A percentile compares a stretch with the other conserved stretches of the same genome.
phyloP scores from a whole-genome alignment of 129 eudicot genomes.

The Apium graveolens region DNA sequence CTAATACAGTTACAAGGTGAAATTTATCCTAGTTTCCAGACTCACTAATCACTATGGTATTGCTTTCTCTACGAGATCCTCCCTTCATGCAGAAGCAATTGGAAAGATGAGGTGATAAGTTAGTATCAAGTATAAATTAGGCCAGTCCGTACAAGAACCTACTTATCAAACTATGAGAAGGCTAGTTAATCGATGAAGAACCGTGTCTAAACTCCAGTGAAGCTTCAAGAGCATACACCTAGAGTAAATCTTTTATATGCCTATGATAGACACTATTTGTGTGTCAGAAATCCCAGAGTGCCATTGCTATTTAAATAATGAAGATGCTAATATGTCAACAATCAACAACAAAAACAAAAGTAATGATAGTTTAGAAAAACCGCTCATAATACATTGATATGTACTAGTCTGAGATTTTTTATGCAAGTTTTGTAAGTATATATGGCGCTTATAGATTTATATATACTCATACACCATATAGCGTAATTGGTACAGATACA shows the following conservation, averaged over 20 bases:
- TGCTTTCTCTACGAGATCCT: background rate
- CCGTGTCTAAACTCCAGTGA: background rate
- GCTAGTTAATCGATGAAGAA: background rate
- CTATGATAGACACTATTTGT: background rate
- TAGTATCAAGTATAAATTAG: background rate
- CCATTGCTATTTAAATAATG: background rate
- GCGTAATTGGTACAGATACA: background rate
- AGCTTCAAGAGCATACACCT: background rate
- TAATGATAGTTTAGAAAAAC: background rate
- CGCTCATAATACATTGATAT: background rate
- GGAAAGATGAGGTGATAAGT: background rate
- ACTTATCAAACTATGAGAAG: background rate
- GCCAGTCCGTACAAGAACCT: background rate
- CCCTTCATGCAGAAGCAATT: background rate
- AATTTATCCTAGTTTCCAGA: background rate
- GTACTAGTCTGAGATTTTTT: background rate
- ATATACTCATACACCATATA: too few relatives aligned
- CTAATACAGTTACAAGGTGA: background rate
- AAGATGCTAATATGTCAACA: background rate
- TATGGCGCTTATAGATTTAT: too few relatives aligned
- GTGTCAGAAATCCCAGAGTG: background rate
- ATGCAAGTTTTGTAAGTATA: constrained; percentile 1
- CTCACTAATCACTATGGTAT: background rate
- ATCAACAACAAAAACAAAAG: background rate
- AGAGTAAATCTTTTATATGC: background rate